Evolutionary conservation across 2,329 filamentous ascomycete genomes (phyloP), one percentile per base, ranked within the genome.

Genomic region (Cladosporium sp.): DNA sequence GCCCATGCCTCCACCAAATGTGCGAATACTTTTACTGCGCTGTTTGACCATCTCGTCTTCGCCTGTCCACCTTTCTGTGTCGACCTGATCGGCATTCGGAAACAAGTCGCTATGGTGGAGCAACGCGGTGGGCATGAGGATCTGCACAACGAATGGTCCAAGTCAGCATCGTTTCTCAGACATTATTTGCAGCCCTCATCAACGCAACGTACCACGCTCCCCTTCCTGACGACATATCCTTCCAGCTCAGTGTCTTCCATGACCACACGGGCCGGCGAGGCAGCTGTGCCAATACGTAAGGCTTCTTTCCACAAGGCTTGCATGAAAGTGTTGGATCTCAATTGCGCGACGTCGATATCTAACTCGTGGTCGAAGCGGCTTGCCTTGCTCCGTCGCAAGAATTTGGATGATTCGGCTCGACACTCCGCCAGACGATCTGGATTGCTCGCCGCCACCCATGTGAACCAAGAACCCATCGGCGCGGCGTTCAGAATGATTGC

Each of bases 191-290:
- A 24, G 24, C 24, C 24, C 2, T 24, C 24, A 24, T 24, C 24
- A 24, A 24, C 24, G 24, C 24, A 24, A 24, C 24, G 24, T 24
- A 67, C 21, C 12, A 67, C 65, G 36, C 65, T 67, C 0, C 65
- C 65, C 15, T 59, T 52, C 14, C 15, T 47, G 6, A 67, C 36
- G 5, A 64, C 28, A 32, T 52, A 67, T 3, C 65, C 65, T 54
- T 67, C 65, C 15, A 67, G 30, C 47, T 65, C 65, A 5, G 36
- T 41, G 49, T 67, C 65, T 26, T 63, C 60, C 65, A 67, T 67
- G 18, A 67, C 65, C 8, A 67, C 65, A 21, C 65, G 54, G 18
- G 65, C 65, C n/a, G 65, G 51, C 2, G 65, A 52, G 52, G 51
- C 59, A 6, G 65, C 65, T 11, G 65, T 64, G 10, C 65, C 65